Evolutionary conservation across 139 green algal genomes (phyloP).

Genomic region (Tetradesmus obliquus): DNA sequence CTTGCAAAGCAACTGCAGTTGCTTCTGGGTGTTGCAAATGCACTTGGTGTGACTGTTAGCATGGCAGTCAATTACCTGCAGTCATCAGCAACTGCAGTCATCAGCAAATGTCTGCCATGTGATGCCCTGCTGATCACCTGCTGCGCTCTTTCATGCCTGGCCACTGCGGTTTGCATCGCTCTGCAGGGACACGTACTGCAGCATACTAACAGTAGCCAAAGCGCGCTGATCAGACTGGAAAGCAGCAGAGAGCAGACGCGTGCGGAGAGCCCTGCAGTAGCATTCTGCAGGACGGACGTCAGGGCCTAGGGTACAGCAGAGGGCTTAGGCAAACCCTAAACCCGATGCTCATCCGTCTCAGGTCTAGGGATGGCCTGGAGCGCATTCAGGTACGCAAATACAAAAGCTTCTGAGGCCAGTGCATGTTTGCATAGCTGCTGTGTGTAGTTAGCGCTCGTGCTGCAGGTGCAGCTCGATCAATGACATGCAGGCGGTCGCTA

Average conservation of each 20-base stretch:
- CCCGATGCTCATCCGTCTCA: slow-evolving; percentile 78
- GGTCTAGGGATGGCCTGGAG: slow-evolving; percentile 88
- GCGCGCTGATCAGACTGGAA: not conserved
- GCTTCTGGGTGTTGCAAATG: no score
- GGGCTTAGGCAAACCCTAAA: not conserved
- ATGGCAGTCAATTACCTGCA: no score
- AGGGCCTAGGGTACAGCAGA: not conserved
- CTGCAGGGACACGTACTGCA: not conserved
- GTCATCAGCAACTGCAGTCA: no score
- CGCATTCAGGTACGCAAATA: slow-evolving; percentile 64
- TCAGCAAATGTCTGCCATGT: no score
- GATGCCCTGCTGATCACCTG: no score
- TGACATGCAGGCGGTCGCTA: no score
- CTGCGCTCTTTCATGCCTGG: not conserved
- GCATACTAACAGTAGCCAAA: not conserved
- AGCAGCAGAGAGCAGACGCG: not conserved
- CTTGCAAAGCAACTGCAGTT: no score
- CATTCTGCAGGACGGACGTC: not conserved
- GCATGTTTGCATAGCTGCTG: not conserved
- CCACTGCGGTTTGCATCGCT: not conserved
- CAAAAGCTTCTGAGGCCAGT: no score
- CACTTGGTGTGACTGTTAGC: no score
- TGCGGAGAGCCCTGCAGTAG: not conserved
- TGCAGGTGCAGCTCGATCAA: not conserved
- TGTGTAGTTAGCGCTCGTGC: not conserved